Evolutionary conservation across 108 stramenopile genomes (phyloP).

Genomic region (Chaetoceros tenuissimus): DNA sequence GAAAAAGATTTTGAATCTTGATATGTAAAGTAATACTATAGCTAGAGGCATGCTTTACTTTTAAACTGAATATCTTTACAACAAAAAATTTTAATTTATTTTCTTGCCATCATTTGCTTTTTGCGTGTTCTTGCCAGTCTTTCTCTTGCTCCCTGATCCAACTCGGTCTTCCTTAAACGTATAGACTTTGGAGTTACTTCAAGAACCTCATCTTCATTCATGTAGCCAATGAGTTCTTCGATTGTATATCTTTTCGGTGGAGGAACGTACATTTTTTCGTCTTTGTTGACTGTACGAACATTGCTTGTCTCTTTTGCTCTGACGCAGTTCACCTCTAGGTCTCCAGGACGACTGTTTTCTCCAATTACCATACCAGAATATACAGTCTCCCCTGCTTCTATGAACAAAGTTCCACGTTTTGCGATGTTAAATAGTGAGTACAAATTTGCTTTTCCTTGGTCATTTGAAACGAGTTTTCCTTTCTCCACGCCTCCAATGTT

Average conservation of each 20-base stretch:
- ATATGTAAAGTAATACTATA: not conserved
- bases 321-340: conserved; percentile 56
- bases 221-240: conserved; percentile 94
- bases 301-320: conserved; percentile 87
- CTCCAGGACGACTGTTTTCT: conserved; percentile 63
- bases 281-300: conserved; percentile 88
- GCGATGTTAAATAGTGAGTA: conserved; percentile 74
- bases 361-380: conserved; percentile 97
- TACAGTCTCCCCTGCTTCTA: conserved; percentile 78
- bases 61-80: not conserved
- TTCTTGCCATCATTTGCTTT: conserved; percentile 36
- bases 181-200: conserved; percentile 91
- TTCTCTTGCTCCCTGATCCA: conserved; percentile 62
- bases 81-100: not conserved
- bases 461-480: conserved; percentile 87
- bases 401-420: conserved; percentile 84
- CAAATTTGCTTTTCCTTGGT: conserved; percentile 75
- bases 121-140: conserved; percentile 52
- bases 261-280: conserved; percentile 76
- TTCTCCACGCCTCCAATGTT: conserved; percentile 62
- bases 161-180: conserved; percentile 78
- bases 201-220: conserved; percentile 90
- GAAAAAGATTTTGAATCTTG: conserved; percentile 18
- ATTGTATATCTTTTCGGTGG: conserved; percentile 82
- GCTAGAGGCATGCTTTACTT: not conserved